phyloP scores from a whole-genome alignment of 2,329 filamentous ascomycete species.

The Talaromyces funiculosus region DNA sequence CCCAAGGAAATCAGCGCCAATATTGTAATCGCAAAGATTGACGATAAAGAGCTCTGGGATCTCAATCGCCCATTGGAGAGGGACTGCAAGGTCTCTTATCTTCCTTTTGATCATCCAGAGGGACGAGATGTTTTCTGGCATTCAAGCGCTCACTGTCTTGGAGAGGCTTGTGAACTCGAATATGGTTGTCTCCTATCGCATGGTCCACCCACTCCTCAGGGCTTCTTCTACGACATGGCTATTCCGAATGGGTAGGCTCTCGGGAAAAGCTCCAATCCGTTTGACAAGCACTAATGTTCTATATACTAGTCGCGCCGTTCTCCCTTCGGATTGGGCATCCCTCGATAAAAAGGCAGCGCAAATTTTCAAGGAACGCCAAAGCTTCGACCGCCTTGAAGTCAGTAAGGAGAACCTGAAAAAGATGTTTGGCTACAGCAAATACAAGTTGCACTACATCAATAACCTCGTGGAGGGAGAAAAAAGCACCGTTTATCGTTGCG shows the following conservation, averaged over 20 bases:
- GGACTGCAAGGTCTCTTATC: conserved; percentile 75
- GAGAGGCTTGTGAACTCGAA: conserved; percentile 83
- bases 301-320: conserved; percentile 54
- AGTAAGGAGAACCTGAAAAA: conserved; percentile 87
- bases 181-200: conserved; percentile 92
- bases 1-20: conserved; percentile 80
- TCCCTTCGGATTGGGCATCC: conserved; percentile 73
- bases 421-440: conserved; percentile 97
- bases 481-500: conserved; percentile 91
- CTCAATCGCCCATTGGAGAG: conserved; percentile 82
- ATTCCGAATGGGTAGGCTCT: conserved; percentile 56
- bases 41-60: conserved; percentile 83
- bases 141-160: conserved; percentile 90
- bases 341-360: conserved; percentile 73
- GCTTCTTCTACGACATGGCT: conserved; percentile 98
- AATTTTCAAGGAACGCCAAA: conserved; percentile 95
- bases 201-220: conserved; percentile 83
- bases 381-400: conserved; percentile 82
- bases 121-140: conserved; percentile 98
- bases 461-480: conserved; percentile 87
- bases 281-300: background rate
- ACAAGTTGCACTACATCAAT: conserved; percentile 96
- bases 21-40: conserved; percentile 74
- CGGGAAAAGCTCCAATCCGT: background rate
- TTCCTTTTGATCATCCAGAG: conserved; percentile 70